Conservation (phyloP, 306 rosid genomes). For the Vigna angularis region DNA sequence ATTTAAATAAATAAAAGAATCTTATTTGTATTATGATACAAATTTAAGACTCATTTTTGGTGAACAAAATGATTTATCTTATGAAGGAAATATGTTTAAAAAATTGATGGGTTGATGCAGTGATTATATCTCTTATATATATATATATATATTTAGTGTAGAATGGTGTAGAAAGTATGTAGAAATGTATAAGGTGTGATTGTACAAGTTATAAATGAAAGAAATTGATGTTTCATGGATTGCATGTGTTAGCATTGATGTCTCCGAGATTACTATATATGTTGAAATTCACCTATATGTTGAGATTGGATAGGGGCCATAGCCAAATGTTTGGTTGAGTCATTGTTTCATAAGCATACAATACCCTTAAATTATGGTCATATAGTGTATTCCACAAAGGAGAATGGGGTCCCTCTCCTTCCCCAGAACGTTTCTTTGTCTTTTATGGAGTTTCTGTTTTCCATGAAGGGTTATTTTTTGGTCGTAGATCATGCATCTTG, state of each 20-base stretch:
- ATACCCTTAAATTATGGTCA: background rate
- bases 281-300: conserved; percentile 36
- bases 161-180: no score
- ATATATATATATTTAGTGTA: no score
- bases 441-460: background rate
- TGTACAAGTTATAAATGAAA: conserved; percentile 9
- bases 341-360: conserved; percentile 14
- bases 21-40: no score
- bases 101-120: no score
- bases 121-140: no score
- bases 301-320: conserved; percentile 15
- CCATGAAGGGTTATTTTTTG: background rate
- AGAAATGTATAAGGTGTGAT: background rate
- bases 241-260: conserved; percentile 32
- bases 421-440: conserved; percentile 8
- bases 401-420: conserved; percentile 32
- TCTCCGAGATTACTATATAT: conserved; percentile 21
- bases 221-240: conserved; percentile 42
- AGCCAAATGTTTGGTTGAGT: conserved; percentile 6
- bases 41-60: no score
- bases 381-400: conserved; percentile 16
- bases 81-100: no score
- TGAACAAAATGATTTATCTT: no score
- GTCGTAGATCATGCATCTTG: conserved; percentile 3
- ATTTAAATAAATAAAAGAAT: no score